A percentile compares a stretch with the other conserved stretches of the same genome.
phyloP scores from a whole-genome alignment of 2,329 filamentous ascomycete genomes.

The Lomentospora prolificans region DNA sequence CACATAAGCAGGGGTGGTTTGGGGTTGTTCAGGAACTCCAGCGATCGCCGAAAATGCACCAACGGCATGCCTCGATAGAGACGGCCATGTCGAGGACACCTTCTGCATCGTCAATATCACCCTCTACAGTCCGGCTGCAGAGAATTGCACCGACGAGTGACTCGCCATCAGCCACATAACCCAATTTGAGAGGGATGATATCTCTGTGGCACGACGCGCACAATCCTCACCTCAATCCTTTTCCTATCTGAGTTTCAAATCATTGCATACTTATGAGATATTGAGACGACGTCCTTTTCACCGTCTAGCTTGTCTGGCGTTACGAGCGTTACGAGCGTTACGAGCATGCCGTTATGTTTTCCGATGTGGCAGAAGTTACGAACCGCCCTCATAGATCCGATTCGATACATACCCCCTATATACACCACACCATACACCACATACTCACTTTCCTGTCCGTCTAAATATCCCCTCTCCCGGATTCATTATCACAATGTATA shows the following conservation, averaged over 20 bases:
- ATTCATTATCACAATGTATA: neutral
- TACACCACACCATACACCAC: slow-evolving; percentile 12
- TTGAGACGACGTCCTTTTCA: neutral
- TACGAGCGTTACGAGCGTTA: slow-evolving; percentile 1
- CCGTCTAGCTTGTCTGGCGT: neutral
- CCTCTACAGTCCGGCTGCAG: neutral
- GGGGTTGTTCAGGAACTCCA: slow-evolving; percentile 55
- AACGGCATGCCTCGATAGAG: slow-evolving; percentile 54
- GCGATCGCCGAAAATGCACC: slow-evolving; percentile 48
- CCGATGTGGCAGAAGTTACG: neutral
- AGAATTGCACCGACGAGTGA: neutral
- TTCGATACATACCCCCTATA: too few relatives aligned
- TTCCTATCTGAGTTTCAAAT: neutral
- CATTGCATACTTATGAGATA: neutral
- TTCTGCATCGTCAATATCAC: slow-evolving; percentile 8
- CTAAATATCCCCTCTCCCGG: slow-evolving; percentile 4
- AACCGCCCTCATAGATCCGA: neutral
- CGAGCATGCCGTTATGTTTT: slow-evolving; percentile 8
- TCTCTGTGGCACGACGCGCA: neutral
- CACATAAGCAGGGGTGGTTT: slow-evolving; percentile 46
- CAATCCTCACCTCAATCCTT: neutral
- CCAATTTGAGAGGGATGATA: neutral
- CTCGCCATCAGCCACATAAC: neutral
- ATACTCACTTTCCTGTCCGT: slow-evolving; percentile 9
- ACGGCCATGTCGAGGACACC: slow-evolving; percentile 38